phyloP scores from a whole-genome alignment of 495 filamentous ascomycete species.

The Neurospora intermedia region DNA sequence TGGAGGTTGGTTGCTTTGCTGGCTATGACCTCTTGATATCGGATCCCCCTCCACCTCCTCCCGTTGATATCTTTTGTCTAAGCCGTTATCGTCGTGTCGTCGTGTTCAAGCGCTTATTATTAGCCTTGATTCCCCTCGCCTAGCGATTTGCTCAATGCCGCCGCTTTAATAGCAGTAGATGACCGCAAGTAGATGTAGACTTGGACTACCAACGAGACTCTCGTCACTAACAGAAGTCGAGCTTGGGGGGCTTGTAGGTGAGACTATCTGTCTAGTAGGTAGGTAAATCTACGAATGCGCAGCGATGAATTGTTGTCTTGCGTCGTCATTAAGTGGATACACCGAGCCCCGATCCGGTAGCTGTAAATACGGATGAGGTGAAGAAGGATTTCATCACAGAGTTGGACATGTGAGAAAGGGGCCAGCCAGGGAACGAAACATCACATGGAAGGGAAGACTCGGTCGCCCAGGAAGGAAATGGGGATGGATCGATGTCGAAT shows the following conservation, averaged over 20 bases:
- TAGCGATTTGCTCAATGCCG: not conserved
- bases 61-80: not conserved
- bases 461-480: not conserved
- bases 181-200: not conserved
- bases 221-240: not conserved
- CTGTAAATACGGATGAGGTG: not conserved
- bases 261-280: not conserved
- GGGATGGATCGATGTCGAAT: not conserved
- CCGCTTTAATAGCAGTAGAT: not conserved
- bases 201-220: not conserved
- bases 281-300: not conserved
- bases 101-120: not conserved
- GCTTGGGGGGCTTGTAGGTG: not conserved
- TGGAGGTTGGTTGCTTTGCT: not conserved
- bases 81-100: not conserved
- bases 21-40: conserved; percentile 8
- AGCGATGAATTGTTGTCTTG: not conserved
- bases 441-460: not conserved
- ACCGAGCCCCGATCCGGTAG: not conserved
- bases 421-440: not conserved
- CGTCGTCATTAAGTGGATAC: not conserved
- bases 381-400: not conserved
- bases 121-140: not conserved
- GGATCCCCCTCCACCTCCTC: not conserved
- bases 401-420: not conserved